Percentiles rank a stretch among this genome's conserved stretches.
Evolutionary conservation across 2,329 filamentous ascomycete genomes (phyloP).

Genomic region (Fusarium mundagurra): DNA sequence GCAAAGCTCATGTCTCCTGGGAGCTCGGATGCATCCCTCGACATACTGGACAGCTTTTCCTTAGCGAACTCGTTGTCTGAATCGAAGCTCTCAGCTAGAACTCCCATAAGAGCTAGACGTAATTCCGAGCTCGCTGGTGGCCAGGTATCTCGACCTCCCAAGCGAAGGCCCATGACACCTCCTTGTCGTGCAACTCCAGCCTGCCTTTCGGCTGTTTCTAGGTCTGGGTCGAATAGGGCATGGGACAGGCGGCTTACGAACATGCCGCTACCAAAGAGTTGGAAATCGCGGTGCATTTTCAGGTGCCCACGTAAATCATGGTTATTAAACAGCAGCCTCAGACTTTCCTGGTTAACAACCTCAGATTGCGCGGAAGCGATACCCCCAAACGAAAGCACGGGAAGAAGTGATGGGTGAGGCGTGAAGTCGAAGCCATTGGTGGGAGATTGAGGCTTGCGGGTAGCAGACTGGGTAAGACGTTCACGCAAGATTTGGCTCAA

Average conservation of each 20-base stretch:
- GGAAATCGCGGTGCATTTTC: constrained; percentile 78
- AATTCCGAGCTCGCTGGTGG: constrained; percentile 94
- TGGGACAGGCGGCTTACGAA: constrained; percentile 84
- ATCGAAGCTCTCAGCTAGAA: constrained; percentile 79
- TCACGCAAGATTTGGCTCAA: constrained; percentile 54
- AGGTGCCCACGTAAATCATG: constrained; percentile 80
- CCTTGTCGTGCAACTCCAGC: constrained; percentile 75
- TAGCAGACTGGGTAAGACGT: constrained; percentile 50
- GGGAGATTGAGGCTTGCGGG: constrained; percentile 37
- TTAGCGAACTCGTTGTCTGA: constrained; percentile 36
- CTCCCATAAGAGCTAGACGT: constrained; percentile 86
- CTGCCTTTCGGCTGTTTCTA: constrained; percentile 80
- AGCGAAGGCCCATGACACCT: constrained; percentile 80
- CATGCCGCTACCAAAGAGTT: constrained; percentile 84
- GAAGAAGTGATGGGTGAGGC: constrained; percentile 68
- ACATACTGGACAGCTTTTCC: constrained; percentile 42
- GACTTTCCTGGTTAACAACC: constrained; percentile 79
- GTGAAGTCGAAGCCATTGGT: constrained; percentile 48
- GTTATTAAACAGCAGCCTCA: constrained; percentile 77
- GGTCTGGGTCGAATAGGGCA: constrained; percentile 84
- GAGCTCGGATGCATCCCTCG: constrained; percentile 53
- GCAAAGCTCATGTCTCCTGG: constrained; percentile 83
- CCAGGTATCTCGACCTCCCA: constrained; percentile 86
- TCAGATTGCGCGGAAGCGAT: constrained; percentile 78
- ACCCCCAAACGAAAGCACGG: constrained; percentile 79